Conservation (phyloP, 148 eudicot species). For the Cornus florida region DNA sequence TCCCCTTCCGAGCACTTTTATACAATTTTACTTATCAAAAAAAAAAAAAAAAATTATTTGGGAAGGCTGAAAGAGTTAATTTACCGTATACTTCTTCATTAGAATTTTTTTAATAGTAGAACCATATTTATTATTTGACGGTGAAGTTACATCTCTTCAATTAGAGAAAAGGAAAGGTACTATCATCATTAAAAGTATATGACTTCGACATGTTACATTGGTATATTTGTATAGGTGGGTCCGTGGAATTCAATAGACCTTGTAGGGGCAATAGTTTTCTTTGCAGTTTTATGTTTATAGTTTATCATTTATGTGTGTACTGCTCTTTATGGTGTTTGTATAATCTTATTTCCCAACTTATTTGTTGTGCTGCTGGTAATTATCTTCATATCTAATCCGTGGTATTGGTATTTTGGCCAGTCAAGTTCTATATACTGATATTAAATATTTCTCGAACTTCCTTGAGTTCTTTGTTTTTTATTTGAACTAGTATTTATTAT, state of each 20-base stretch:
- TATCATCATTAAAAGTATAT: neutral
- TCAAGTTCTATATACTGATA: neutral
- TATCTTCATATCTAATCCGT: neutral
- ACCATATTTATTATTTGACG: neutral
- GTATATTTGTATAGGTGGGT: neutral
- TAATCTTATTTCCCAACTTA: neutral
- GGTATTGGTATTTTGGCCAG: neutral
- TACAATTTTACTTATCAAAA: too few species aligned
- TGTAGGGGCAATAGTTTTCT: neutral
- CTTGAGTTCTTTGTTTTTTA: conserved; percentile 6
- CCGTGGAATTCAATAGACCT: neutral
- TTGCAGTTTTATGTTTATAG: neutral
- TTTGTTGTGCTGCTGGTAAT: neutral
- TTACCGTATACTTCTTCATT: neutral
- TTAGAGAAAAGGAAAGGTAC: neutral
- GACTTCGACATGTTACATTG: neutral
- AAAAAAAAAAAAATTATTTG: too few species aligned
- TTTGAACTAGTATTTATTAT: conserved; percentile 2
- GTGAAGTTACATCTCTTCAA: neutral
- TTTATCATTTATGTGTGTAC: too few species aligned
- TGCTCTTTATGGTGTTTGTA: neutral
- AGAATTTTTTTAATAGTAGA: neutral
- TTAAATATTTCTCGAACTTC: neutral
- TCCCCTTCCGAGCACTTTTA: too few species aligned
- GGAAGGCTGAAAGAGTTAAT: neutral